phyloP scores from a whole-genome alignment of 2,329 filamentous ascomycete genomes.

The Epicoccum nigrum region DNA sequence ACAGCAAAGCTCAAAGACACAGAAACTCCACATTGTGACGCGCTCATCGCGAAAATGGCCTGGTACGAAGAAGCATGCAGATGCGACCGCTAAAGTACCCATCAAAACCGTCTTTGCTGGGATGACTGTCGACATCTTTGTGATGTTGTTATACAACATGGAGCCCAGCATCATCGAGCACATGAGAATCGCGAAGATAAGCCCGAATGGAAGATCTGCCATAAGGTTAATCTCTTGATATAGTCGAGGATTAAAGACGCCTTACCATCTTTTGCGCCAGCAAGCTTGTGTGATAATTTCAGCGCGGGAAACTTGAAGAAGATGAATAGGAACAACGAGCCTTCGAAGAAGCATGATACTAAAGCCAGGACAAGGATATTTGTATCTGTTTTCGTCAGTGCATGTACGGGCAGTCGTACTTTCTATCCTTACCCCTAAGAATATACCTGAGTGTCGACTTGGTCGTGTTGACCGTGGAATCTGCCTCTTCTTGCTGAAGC shows the following conservation, averaged over 20 bases:
- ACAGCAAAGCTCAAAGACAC: conserved; percentile 63
- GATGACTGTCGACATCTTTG: conserved; percentile 26
- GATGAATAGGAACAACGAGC: conserved; percentile 67
- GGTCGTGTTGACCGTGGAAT: conserved; percentile 20
- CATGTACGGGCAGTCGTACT: neutral
- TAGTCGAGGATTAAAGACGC: neutral
- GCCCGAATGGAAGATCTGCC: conserved; percentile 52
- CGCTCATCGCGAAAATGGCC: conserved; percentile 50
- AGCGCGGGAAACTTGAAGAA: conserved; percentile 67
- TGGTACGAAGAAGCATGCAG: conserved; percentile 39
- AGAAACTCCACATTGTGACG: conserved; percentile 64
- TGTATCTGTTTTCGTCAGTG: conserved; percentile 44
- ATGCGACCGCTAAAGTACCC: conserved; percentile 33
- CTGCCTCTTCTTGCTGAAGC: conserved; percentile 37
- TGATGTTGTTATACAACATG: conserved; percentile 56
- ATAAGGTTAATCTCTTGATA: conserved; percentile 7
- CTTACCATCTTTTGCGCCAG: conserved; percentile 37
- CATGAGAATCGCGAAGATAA: conserved; percentile 66
- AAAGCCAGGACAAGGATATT: conserved; percentile 60
- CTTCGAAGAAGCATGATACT: conserved; percentile 64
- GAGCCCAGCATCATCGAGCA: conserved; percentile 65
- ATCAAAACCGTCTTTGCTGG: conserved; percentile 39
- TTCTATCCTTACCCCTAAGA: conserved; percentile 22
- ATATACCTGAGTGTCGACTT: conserved; percentile 34
- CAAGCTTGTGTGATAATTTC: conserved; percentile 42